Conservation (phyloP, 257 asterid genomes). For the Jasminum sambac region DNA sequence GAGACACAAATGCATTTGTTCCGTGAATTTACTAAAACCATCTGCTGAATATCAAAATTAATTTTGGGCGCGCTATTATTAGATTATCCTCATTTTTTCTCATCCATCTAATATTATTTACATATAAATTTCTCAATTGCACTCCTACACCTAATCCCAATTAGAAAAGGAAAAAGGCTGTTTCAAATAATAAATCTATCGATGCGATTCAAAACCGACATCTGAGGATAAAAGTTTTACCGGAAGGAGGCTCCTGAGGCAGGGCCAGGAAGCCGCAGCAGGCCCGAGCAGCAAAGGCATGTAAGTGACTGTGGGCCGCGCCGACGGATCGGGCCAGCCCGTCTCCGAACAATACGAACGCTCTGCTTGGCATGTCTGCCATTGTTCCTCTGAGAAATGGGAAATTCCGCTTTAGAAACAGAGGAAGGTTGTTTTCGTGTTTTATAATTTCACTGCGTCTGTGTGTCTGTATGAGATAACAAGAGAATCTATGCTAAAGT, state of each 20-base stretch:
- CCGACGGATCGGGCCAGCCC: constrained; percentile 62
- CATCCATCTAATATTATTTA: neutral
- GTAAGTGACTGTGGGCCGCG: constrained; percentile 66
- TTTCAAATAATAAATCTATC: neutral
- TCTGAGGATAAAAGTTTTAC: constrained; percentile 26
- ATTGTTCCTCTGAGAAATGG: constrained; percentile 17
- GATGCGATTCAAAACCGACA: neutral
- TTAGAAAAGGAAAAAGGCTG: neutral
- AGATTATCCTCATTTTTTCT: neutral
- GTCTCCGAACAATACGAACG: constrained; percentile 70
- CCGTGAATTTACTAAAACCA: neutral
- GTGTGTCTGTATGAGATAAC: neutral
- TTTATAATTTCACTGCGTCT: neutral
- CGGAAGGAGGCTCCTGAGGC: constrained; percentile 64
- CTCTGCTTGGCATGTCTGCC: constrained; percentile 91
- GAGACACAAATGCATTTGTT: neutral
- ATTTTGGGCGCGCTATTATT: neutral
- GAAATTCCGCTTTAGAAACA: neutral
- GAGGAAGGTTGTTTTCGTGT: no score
- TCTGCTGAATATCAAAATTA: neutral
- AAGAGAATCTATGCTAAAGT: neutral
- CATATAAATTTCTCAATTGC: neutral
- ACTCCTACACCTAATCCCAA: neutral
- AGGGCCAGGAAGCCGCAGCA: constrained; percentile 75
- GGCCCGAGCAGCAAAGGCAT: constrained; percentile 72